Percentiles rank a stretch among this genome's conserved stretches.
Evolutionary conservation across 768 basidiomycete genomes (phyloP).

Genomic region (Lactarius hengduanensis): DNA sequence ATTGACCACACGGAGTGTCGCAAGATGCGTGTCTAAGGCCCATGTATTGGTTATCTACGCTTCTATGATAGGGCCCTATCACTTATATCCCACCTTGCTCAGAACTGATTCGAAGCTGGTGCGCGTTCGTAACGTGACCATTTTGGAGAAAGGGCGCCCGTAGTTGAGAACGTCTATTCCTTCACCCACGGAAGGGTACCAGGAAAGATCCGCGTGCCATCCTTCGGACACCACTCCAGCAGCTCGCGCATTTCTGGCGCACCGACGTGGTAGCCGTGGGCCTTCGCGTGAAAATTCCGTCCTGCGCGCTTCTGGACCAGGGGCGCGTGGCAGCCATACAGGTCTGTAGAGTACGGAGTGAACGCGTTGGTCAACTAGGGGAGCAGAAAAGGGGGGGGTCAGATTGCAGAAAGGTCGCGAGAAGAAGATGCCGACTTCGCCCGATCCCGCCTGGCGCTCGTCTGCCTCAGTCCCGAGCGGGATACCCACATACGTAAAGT

Average conservation of each 20-base stretch:
- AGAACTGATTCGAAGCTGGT: too few species aligned
- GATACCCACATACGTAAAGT: conserved; percentile 80
- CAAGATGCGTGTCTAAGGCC: neutral
- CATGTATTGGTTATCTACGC: neutral
- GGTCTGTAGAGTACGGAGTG: conserved; percentile 68
- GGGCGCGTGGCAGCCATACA: conserved; percentile 82
- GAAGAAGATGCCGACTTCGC: conserved; percentile 56
- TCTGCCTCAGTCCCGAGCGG: conserved; percentile 47
- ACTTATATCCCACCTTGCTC: neutral
- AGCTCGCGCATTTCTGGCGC: conserved; percentile 70
- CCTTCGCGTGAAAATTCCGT: conserved; percentile 67
- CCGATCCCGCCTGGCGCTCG: conserved; percentile 50
- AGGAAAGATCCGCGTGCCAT: conserved; percentile 43
- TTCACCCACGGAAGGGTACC: conserved; percentile 60
- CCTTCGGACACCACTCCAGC: conserved; percentile 79
- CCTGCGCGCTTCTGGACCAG: conserved; percentile 67
- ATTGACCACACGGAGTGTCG: neutral
- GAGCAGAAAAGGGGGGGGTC: conserved; percentile 20
- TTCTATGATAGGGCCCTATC: neutral
- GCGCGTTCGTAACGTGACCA: neutral
- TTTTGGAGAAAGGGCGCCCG: neutral
- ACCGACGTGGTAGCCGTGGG: conserved; percentile 78
- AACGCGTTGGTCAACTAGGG: conserved; percentile 76
- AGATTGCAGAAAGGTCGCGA: conserved; percentile 26
- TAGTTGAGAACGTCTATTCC: neutral